Evolutionary conservation across 148 eudicot species (phyloP).

Genomic region (Cornus kousa): DNA sequence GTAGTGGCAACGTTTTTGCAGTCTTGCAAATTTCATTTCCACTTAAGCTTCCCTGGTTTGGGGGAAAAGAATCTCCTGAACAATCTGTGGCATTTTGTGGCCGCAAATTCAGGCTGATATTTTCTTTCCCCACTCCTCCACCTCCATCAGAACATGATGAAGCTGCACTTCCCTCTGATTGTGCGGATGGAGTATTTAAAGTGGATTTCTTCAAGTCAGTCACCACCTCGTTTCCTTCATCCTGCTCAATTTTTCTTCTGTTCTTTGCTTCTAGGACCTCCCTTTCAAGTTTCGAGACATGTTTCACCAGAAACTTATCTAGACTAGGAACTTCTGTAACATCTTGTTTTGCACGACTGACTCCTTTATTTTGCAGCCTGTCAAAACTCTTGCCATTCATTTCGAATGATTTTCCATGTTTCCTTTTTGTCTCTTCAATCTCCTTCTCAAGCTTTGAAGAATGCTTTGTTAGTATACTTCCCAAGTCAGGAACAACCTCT

Average conservation of each 20-base stretch:
- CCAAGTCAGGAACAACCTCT: conserved; percentile 38
- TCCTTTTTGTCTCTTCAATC: conserved; percentile 50
- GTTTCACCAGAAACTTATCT: conserved; percentile 65
- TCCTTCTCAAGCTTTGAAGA: conserved; percentile 69
- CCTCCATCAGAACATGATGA: conserved; percentile 7
- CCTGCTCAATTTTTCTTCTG: conserved; percentile 23
- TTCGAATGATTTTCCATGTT: conserved; percentile 23
- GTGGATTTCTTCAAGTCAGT: conserved; percentile 2
- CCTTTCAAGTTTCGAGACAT: conserved; percentile 65
- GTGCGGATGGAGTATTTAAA: not conserved
- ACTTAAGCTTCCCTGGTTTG: no score
- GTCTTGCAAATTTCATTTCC: not conserved
- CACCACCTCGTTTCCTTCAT: conserved; percentile 9
- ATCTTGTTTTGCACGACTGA: conserved; percentile 33
- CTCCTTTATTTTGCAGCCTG: conserved; percentile 10
- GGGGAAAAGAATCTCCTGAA: not conserved
- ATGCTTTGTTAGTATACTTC: conserved; percentile 44
- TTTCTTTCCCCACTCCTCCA: conserved; percentile 46
- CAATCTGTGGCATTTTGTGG: not conserved
- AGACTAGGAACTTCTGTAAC: conserved; percentile 58
- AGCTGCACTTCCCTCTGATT: conserved; percentile 1
- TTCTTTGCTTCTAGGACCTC: conserved; percentile 71
- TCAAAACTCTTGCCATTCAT: conserved; percentile 15
- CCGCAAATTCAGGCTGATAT: conserved; percentile 27
- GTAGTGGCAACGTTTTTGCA: not conserved